These are phyloP conservation scores for Metarhizium robertsii DNA, from an alignment of 2,329 filamentous ascomycete genomes.

Conservation along the genomic window DNA sequence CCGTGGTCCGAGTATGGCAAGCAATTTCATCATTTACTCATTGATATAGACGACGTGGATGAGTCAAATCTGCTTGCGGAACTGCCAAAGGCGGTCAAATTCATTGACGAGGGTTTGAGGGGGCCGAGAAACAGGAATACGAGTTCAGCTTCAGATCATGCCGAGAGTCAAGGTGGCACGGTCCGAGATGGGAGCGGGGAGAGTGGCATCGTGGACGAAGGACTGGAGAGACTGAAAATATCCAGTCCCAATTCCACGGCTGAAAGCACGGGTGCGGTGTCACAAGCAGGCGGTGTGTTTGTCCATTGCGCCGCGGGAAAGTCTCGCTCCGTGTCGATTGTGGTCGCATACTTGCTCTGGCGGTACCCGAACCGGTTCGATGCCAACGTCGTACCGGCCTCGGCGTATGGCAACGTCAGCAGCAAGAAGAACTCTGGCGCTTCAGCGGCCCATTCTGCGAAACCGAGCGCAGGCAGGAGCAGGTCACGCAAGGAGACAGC, in stretches of 20 bases:
- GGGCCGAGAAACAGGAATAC: background rate
- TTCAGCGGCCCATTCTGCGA: background rate
- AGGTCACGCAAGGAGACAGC: constrained; percentile 26
- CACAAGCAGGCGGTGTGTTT: constrained; percentile 34
- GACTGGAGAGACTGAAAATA: constrained; percentile 3
- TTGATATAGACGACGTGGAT: constrained; percentile 85
- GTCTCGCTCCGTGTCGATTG: constrained; percentile 78
- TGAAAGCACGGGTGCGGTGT: too few species aligned
- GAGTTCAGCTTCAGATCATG: constrained; percentile 3
- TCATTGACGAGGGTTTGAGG: constrained; percentile 68
- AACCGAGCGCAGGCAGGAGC: constrained; percentile 6
- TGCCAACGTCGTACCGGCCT: constrained; percentile 23
- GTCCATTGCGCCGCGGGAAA: constrained; percentile 87
- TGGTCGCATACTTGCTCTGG: constrained; percentile 78
- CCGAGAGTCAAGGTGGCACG: constrained; percentile 1
- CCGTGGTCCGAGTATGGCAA: constrained; percentile 39
- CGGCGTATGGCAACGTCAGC: constrained; percentile 11
- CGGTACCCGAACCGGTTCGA: constrained; percentile 47
- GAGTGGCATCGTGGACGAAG: constrained; percentile 2
- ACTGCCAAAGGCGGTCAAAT: constrained; percentile 68
- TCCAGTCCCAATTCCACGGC: background rate
- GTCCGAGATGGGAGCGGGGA: background rate
- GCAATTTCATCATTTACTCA: constrained; percentile 61
- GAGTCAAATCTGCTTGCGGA: constrained; percentile 80
- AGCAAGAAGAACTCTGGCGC: background rate